Evolutionary conservation across 176 grass and related monocot species (phyloP).

Genomic region (Lolium perenne): DNA sequence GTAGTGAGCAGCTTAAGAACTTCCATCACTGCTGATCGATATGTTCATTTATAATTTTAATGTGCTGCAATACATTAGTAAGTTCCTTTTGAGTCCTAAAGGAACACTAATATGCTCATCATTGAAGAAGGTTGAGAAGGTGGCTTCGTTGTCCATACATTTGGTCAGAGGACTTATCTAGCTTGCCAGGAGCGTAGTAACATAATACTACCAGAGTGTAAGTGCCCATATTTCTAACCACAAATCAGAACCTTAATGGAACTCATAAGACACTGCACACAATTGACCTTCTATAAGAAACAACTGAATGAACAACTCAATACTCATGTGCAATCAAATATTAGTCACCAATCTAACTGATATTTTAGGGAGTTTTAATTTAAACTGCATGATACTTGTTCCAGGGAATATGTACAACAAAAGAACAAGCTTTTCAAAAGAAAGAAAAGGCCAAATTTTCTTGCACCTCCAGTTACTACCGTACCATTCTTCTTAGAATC

Average conservation of each 20-base stretch:
- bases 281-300: background rate
- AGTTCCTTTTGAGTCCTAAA: background rate
- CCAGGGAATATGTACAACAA: background rate
- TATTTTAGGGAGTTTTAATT: background rate
- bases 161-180: background rate
- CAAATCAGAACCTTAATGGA: background rate
- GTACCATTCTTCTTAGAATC: slow-evolving; percentile 37
- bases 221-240: background rate
- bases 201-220: slow-evolving; percentile 16
- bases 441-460: background rate
- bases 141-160: background rate
- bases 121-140: background rate
- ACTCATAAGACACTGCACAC: background rate
- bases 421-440: background rate
- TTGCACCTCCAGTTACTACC: slow-evolving; percentile 36
- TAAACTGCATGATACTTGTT: background rate
- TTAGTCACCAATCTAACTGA: slow-evolving; percentile 11
- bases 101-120: background rate
- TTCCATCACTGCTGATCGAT: background rate
- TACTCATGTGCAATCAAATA: slow-evolving; percentile 25
- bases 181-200: background rate
- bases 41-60: background rate
- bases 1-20: background rate
- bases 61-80: background rate
- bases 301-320: background rate